Conservation (phyloP, 306 rosid genomes). For the Vigna unguiculata region DNA sequence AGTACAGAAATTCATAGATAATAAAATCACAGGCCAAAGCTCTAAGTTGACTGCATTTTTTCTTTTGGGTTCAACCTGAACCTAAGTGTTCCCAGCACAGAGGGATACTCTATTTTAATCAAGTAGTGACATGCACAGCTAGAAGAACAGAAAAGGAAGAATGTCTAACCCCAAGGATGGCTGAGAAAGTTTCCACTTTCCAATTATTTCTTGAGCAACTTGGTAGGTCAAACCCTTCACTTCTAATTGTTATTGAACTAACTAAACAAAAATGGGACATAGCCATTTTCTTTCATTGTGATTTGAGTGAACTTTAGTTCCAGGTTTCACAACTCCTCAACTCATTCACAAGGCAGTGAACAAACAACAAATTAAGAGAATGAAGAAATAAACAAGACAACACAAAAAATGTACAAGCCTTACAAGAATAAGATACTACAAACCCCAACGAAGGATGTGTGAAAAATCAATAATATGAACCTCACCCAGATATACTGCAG, state of each 20-base stretch:
- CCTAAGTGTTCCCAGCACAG: conserved; percentile 13
- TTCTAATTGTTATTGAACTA: not conserved
- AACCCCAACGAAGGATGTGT: conserved; percentile 16
- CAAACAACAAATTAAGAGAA: not conserved
- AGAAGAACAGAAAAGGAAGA: conserved; percentile 6
- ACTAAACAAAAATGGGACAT: not conserved
- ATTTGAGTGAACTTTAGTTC: not conserved
- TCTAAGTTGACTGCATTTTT: not conserved
- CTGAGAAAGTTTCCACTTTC: conserved; percentile 4
- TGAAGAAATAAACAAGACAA: conserved; percentile 19
- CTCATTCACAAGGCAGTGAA: not conserved
- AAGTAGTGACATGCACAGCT: conserved; percentile 2
- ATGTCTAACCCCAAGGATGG: conserved; percentile 24
- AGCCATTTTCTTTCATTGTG: not conserved
- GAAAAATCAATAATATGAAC: conserved; percentile 26
- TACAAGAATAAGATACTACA: conserved; percentile 18
- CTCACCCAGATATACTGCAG: not conserved
- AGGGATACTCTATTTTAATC: not conserved
- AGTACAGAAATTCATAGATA: not conserved
- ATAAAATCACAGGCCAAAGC: not conserved
- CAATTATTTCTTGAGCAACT: not conserved
- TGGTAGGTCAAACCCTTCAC: not conserved
- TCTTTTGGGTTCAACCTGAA: not conserved
- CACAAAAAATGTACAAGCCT: conserved; percentile 6
- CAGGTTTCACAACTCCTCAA: conserved; percentile 6